Percentiles rank a stretch among this genome's conserved stretches.
Evolutionary conservation across 2,329 filamentous ascomycete species (phyloP).

Genomic region (Microcera coccophila): DNA sequence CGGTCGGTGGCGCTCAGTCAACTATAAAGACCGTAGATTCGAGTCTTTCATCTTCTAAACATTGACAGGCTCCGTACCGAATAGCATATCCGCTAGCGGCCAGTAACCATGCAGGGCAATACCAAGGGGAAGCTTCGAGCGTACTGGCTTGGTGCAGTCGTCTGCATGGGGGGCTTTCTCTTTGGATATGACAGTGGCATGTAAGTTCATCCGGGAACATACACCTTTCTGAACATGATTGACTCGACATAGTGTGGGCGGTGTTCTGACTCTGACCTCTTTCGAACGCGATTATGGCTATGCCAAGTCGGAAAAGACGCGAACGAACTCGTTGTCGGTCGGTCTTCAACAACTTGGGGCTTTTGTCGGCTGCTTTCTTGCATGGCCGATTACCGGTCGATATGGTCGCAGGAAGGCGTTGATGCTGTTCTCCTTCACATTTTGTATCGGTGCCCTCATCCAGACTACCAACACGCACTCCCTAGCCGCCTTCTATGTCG

Average conservation of each 20-base stretch:
- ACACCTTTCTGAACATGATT: background rate
- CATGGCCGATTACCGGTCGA: constrained; percentile 2
- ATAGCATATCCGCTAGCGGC: background rate
- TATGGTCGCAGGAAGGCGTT: constrained; percentile 4
- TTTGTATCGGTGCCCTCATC: constrained; percentile 3
- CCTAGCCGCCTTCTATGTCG: constrained; percentile 1
- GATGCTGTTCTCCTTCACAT: constrained; percentile 3
- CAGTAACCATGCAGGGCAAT: background rate
- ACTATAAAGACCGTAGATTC: background rate
- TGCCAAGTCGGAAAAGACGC: constrained; percentile 1
- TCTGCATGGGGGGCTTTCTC: constrained; percentile 6
- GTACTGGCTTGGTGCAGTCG: constrained; percentile 4
- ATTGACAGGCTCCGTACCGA: background rate
- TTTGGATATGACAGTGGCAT: constrained; percentile 10
- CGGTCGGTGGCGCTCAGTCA: background rate
- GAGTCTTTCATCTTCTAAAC: constrained; percentile 1
- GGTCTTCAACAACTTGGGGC: constrained; percentile 5
- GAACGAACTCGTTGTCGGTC: constrained; percentile 5
- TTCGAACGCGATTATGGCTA: constrained; percentile 12
- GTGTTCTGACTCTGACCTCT: constrained; percentile 11
- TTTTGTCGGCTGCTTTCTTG: constrained; percentile 5
- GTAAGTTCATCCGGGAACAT: background rate
- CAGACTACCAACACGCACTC: constrained; percentile 4
- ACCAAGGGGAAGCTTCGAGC: background rate
- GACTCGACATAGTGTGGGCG: constrained; percentile 5